Evolutionary conservation across 352 stramenopile genomes (phyloP).

Genomic region (Pythium myriotylum): DNA sequence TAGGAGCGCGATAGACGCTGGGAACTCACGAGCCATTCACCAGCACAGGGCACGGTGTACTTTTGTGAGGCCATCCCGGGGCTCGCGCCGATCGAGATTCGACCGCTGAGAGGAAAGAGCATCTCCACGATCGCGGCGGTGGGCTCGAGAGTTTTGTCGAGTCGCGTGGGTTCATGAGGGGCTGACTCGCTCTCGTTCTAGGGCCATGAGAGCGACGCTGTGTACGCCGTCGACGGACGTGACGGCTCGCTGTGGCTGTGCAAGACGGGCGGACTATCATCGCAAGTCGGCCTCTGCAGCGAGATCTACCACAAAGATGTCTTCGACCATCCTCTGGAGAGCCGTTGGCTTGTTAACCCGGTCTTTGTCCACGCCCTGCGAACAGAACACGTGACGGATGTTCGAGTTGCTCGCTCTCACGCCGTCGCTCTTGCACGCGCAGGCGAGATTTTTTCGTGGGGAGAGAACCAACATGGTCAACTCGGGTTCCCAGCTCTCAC

Average conservation of each 20-base stretch:
- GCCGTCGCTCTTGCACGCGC: constrained; percentile 76
- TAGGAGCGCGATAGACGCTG: no score
- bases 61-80: constrained; percentile 54
- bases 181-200: constrained; percentile 18
- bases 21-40: background rate
- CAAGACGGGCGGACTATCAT: constrained; percentile 65
- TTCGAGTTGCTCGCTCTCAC: constrained; percentile 57
- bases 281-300: constrained; percentile 68
- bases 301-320: constrained; percentile 34
- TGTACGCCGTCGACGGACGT: constrained; percentile 67
- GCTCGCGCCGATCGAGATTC: constrained; percentile 53
- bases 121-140: constrained; percentile 65
- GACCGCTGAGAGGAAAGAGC: constrained; percentile 59
- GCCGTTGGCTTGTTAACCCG: constrained; percentile 70
- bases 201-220: constrained; percentile 65
- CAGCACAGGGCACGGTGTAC: constrained; percentile 69
- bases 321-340: constrained; percentile 57
- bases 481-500: constrained; percentile 53
- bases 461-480: constrained; percentile 91
- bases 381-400: constrained; percentile 54
- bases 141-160: constrained; percentile 17
- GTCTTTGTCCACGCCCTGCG: constrained; percentile 68
- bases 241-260: constrained; percentile 71
- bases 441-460: constrained; percentile 94
- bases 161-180: background rate